Evolutionary conservation across 108 stramenopile genomes (phyloP), one percentile per base, ranked within the genome.

Genomic region (Discostella stelligeroides): DNA sequence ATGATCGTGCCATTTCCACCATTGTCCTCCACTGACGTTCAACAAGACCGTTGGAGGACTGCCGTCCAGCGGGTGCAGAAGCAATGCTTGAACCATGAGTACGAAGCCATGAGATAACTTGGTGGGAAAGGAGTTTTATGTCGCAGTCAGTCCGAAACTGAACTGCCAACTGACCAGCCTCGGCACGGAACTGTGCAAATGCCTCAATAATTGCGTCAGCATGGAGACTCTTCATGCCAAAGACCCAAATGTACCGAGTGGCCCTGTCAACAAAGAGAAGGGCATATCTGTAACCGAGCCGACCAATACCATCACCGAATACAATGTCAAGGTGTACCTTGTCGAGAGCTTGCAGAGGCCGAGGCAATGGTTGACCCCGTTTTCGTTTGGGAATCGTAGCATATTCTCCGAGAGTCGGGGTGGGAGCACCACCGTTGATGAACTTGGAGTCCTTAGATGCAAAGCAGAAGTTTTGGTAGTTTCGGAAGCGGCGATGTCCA

Each of bases 111-210:
- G 17, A 47, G 47, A 34, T 45, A 45, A 2, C n/a, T n/a, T n/a
- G n/a, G n/a, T n/a, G n/a, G n/a, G 56, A 55, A 13, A 71, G 51
- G 18, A 71, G 41, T 30, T 71, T 71, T 25, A 54, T 41, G 15
- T 71, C 70, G 23, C 59, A 71, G 53, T 72, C 71, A 21, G 61
- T 25, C 29, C 60, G 71, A 28, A 63, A 72, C 7, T 27, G 43
- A 18, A 37, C 29, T 39, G 71, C 60, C 0, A 72, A 37, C 0
- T 29, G 18, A 0, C 61, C 71, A 0, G 62, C 71, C 0, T 61
- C 71, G 0, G 42, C 23, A 0, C 24, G 40, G 41, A 72, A 72
- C 14, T 23, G 4, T 9, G 17, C 7, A 24, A 72, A 43, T 27
- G 51, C 60, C 1, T 17, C 25, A 10, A 72, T 55, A 7, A 72